phyloP scores from a whole-genome alignment of 169 alveolate genomes.

The Besnoitia besnoiti region DNA sequence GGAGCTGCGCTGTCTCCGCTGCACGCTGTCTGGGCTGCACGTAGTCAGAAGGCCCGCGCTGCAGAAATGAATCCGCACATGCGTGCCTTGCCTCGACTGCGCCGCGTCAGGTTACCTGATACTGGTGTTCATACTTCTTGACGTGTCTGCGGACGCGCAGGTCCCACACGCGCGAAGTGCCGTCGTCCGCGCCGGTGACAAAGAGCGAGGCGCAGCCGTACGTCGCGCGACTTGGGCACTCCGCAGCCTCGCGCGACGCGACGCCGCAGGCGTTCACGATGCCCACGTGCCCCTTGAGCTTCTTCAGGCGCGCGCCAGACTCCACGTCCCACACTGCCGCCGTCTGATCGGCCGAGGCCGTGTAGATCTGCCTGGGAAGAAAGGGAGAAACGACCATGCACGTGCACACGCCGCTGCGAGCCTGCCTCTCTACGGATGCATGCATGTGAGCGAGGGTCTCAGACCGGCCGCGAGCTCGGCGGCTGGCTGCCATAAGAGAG shows the following conservation, averaged over 20 bases:
- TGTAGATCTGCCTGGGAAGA: conserved; percentile 72
- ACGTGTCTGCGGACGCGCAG: conserved; percentile 73
- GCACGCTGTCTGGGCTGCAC: background rate
- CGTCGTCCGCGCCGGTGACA: conserved; percentile 84
- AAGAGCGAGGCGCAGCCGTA: conserved; percentile 73
- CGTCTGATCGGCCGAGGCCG: conserved; percentile 86
- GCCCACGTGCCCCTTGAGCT: conserved; percentile 68
- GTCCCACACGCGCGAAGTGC: conserved; percentile 84
- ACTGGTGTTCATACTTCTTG: conserved; percentile 76
- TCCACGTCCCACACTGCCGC: conserved; percentile 87
- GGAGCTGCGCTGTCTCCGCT: background rate
- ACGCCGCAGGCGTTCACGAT: conserved; percentile 39
- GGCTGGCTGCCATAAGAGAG: too few relatives aligned
- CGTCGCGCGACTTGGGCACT: background rate
- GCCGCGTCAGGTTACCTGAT: conserved; percentile 42
- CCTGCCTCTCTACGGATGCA: too few relatives aligned
- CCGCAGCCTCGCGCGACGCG: conserved; percentile 46
- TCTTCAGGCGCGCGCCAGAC: conserved; percentile 74
- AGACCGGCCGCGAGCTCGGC: too few relatives aligned
- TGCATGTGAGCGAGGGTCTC: too few relatives aligned
- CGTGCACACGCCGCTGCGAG: too few relatives aligned
- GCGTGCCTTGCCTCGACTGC: too few relatives aligned
- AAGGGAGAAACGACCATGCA: background rate
- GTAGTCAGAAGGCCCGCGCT: too few relatives aligned
- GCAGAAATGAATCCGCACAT: too few relatives aligned